phyloP scores from a whole-genome alignment of 495 filamentous ascomycete species.

The Opeltia flavorubescens region DNA sequence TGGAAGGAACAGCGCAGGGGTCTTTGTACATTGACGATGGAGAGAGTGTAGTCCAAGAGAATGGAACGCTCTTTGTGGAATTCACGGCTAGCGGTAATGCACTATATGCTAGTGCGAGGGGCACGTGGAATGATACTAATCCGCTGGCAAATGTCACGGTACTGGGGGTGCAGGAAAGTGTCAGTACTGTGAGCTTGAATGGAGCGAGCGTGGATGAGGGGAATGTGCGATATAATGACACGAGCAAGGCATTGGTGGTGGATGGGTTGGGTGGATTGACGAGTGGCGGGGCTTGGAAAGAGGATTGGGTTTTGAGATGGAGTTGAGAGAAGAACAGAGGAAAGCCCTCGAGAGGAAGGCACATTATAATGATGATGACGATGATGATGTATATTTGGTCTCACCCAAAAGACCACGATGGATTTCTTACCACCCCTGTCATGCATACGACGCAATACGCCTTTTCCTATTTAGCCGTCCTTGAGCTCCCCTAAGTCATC shows the following conservation, averaged over 20 bases:
- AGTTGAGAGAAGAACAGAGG: constrained; percentile 4
- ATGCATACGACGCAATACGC: no score
- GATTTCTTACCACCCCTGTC: no score
- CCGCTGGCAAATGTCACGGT: constrained; percentile 52
- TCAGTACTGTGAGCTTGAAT: constrained; percentile 37
- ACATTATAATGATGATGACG: no score
- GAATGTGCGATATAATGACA: constrained; percentile 35
- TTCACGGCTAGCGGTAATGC: constrained; percentile 35
- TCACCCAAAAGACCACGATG: no score
- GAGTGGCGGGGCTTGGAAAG: constrained; percentile 37
- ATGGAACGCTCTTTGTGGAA: constrained; percentile 41
- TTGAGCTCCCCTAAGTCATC: no score
- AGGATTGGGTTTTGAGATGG: constrained; percentile 47
- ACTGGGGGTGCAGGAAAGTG: constrained; percentile 38
- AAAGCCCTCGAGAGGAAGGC: no score
- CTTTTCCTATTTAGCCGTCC: no score
- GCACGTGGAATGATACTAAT: constrained; percentile 46
- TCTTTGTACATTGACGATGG: constrained; percentile 75
- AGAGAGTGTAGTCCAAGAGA: constrained; percentile 45
- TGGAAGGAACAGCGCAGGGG: constrained; percentile 45
- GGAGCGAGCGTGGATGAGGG: constrained; percentile 24
- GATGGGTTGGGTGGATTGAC: constrained; percentile 36
- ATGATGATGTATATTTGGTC: no score
- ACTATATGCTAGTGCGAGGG: constrained; percentile 32
- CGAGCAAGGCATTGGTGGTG: constrained; percentile 33